A percentile compares a stretch with the other conserved stretches of the same genome.
These are phyloP conservation scores for Salix purpurea DNA, from an alignment of 345 rosid genomes.

Conservation along the genomic window DNA sequence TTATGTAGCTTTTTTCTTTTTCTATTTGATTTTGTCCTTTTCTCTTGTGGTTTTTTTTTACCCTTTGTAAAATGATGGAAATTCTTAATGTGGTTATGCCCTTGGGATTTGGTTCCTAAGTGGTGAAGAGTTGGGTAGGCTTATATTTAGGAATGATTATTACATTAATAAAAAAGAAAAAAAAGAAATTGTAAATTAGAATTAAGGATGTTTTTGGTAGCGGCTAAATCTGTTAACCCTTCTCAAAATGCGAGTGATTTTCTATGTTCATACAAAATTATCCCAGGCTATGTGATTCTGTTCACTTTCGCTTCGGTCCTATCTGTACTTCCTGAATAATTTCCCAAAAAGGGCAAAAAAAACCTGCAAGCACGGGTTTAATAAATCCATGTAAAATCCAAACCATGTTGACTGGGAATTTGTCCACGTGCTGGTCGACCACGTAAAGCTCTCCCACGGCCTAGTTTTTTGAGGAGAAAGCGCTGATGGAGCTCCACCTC, in stretches of 20 bases:
- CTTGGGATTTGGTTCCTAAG: not conserved
- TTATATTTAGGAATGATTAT: not conserved
- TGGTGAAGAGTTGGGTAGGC: not conserved
- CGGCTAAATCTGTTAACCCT: not conserved
- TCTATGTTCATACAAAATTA: not conserved
- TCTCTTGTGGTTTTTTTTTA: not conserved
- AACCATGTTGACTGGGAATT: constrained; percentile 40
- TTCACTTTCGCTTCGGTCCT: not conserved
- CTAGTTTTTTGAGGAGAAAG: constrained; percentile 29
- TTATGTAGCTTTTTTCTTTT: not conserved
- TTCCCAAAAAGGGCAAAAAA: not conserved
- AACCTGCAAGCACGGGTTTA: not conserved
- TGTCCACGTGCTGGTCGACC: constrained; percentile 47
- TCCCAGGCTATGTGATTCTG: not conserved
- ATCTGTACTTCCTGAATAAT: not conserved
- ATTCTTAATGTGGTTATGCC: not conserved
- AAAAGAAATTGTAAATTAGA: not conserved
- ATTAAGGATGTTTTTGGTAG: not conserved
- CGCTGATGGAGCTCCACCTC: constrained; percentile 27
- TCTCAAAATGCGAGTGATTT: too few species aligned
- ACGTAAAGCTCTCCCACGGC: constrained; percentile 50
- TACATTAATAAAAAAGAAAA: not conserved
- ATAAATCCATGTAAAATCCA: not conserved
- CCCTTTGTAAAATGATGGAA: not conserved
- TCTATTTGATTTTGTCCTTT: not conserved